phyloP scores from a whole-genome alignment of 1,284 basidiomycete genomes.

The Peniophora sp. region DNA sequence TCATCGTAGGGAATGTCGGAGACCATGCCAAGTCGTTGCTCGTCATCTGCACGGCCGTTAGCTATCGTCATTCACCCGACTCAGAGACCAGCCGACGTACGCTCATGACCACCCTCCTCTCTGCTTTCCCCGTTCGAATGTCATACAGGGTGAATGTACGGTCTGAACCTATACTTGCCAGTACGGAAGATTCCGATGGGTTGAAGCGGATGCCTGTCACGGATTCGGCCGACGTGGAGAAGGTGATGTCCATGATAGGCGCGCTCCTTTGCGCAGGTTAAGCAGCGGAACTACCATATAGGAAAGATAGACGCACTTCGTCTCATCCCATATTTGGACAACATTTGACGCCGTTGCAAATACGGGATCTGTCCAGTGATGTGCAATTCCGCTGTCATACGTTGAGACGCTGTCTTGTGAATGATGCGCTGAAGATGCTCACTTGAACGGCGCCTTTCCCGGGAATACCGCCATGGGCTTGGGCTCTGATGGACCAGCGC shows the following conservation, averaged over 20 bases:
- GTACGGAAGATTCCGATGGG: conserved; percentile 85
- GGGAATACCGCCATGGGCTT: conserved; percentile 70
- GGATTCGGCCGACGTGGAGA: conserved; percentile 80
- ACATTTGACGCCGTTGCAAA: conserved; percentile 93
- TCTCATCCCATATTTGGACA: conserved; percentile 98
- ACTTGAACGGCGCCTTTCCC: conserved; percentile 88
- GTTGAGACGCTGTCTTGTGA: too few relatives aligned
- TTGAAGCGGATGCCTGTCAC: conserved; percentile 89
- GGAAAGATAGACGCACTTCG: conserved; percentile 46
- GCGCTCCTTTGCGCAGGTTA: conserved; percentile 40
- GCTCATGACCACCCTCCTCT: conserved; percentile 86
- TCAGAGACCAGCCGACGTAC: conserved; percentile 30
- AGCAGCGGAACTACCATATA: not conserved
- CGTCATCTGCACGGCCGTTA: conserved; percentile 48
- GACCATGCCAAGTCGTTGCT: conserved; percentile 92
- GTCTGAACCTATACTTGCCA: conserved; percentile 91
- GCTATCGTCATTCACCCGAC: too few relatives aligned
- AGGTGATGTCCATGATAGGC: conserved; percentile 75
- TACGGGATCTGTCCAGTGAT: conserved; percentile 79
- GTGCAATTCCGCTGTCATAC: conserved; percentile 76
- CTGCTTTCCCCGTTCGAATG: conserved; percentile 91
- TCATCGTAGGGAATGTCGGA: conserved; percentile 86
- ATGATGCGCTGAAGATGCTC: conserved; percentile 14
- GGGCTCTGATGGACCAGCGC: conserved; percentile 30
- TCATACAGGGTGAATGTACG: conserved; percentile 96